Base-by-base conservation (phyloP, 768 basidiomycete genomes). In the Amanita thiersii region DNA sequence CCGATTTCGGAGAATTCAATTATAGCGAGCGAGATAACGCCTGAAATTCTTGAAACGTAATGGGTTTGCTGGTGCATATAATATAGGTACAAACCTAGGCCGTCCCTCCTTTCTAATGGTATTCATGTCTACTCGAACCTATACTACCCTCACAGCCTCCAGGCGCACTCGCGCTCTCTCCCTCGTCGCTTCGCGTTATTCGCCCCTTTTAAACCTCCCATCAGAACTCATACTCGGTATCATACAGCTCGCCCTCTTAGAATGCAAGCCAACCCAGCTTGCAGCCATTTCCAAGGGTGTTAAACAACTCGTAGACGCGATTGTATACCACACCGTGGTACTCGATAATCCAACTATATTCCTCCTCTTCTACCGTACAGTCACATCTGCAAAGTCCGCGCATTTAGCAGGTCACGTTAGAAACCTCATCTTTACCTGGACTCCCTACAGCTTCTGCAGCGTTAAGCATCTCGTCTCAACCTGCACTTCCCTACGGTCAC, bases 321-420 rank as follows among this genome's bases (percentile, higher is more conserved):
- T 68, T 18, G 34, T 70, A 19, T 72, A 71, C 45, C 55, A 60
- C 34, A 59, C 59, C 3, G 60, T 71, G 18, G 57, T 65, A 18
- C 57, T 72, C 14, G 50, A 61, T 41, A 55, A 56, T 1, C 30
- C 50, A 8, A 47, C 54, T 19, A 49, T 51, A 5, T 47, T 68
- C 28, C 39, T 52, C 9, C 56, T 66, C 12, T 64, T 72, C 34
- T 47, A 59, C 42, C 62, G 66, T 32, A 70, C 66, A 7, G 51
- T 53, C 14, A 46, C 50, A 12, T 49, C 52, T 11, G 63, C 58
- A 39, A 43, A 50, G 1, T 44, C 46, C 9, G 45, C 50, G 3
- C 61, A 65, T 40, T 43, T 63, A 25, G 44, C 58, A 10, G 40
- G 44, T 5, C 56, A 60, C 39, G 61, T 70, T 45, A 65, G 61